Conservation (phyloP, 2,329 filamentous ascomycete species). For the Coniosporium tulheliwenetii region DNA sequence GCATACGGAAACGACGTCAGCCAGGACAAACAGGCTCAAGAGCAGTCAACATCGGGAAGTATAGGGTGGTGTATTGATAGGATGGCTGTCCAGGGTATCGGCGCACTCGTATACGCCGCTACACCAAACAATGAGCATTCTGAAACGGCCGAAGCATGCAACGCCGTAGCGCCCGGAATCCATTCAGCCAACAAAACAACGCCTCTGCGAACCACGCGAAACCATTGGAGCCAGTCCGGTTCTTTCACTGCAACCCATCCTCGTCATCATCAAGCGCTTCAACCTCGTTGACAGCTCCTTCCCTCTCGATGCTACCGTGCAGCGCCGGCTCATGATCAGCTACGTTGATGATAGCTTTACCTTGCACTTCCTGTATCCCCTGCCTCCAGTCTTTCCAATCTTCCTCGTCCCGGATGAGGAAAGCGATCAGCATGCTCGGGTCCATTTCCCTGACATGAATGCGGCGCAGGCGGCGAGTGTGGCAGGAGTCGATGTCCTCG, state of each 20-base stretch:
- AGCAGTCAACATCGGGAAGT: too few relatives aligned
- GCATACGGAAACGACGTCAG: too few relatives aligned
- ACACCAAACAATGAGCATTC: too few relatives aligned
- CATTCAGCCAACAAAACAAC: not conserved
- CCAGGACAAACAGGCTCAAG: too few relatives aligned
- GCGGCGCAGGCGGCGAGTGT: constrained; percentile 69
- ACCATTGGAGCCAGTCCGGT: not conserved
- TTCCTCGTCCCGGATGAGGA: constrained; percentile 64
- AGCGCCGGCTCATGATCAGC: constrained; percentile 51
- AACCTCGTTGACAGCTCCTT: constrained; percentile 74
- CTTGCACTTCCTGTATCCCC: constrained; percentile 57
- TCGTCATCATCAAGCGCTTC: constrained; percentile 65
- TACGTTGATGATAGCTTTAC: constrained; percentile 76
- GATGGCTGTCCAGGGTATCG: too few relatives aligned
- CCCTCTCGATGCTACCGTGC: constrained; percentile 39
- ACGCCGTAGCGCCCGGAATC: too few relatives aligned
- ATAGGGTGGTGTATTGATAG: too few relatives aligned
- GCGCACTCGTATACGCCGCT: too few relatives aligned
- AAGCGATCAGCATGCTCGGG: constrained; percentile 93
- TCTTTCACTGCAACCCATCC: constrained; percentile 11
- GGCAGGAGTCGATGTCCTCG: constrained; percentile 69
- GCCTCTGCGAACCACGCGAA: not conserved
- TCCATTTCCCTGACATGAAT: constrained; percentile 88
- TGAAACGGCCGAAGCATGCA: too few relatives aligned
- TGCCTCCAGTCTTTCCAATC: constrained; percentile 78